A percentile compares a stretch with the other conserved stretches of the same genome.
These are phyloP conservation scores for Citrus unshiu DNA, from an alignment of 345 rosid genomes.

Conservation along the genomic window DNA sequence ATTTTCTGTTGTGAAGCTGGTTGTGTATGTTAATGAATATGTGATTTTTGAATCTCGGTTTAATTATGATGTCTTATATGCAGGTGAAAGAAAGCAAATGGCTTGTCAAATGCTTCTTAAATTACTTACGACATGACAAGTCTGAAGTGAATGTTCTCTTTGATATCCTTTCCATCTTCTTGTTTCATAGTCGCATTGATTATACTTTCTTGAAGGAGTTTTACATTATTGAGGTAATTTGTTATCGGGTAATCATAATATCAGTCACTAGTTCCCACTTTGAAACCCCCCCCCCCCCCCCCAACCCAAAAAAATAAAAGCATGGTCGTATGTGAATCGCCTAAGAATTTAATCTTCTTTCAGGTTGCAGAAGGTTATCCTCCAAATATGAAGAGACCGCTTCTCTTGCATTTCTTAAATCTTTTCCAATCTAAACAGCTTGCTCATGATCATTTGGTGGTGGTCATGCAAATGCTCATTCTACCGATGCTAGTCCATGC, in stretches of 20 bases:
- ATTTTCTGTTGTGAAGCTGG: neutral
- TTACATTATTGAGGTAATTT: conserved; percentile 88
- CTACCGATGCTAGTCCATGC: conserved; percentile 99
- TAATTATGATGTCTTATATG: conserved; percentile 20
- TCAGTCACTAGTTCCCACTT: neutral
- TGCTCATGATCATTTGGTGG: conserved; percentile 91
- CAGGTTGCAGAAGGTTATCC: conserved; percentile 97
- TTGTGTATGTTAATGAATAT: neutral
- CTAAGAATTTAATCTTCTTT: conserved; percentile 15
- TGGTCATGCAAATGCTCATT: conserved; percentile 98
- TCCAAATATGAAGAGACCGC: conserved; percentile 74
- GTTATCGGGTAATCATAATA: neutral
- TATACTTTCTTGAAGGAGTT: conserved; percentile 97
- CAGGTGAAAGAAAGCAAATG: conserved; percentile 99
- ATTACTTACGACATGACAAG: conserved; percentile 82
- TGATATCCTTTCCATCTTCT: conserved; percentile 87
- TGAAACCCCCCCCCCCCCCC: too few species aligned
- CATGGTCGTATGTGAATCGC: neutral
- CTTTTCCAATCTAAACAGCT: conserved; percentile 95
- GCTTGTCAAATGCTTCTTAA: conserved; percentile 96
- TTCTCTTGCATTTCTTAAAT: conserved; percentile 79
- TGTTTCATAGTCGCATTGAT: conserved; percentile 92
- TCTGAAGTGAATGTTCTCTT: conserved; percentile 84
- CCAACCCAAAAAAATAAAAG: too few species aligned
- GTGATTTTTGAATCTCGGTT: conserved; percentile 3